These are phyloP conservation scores for Eucalyptus virginea DNA, from an alignment of 345 rosid genomes.

Conservation along the genomic window DNA sequence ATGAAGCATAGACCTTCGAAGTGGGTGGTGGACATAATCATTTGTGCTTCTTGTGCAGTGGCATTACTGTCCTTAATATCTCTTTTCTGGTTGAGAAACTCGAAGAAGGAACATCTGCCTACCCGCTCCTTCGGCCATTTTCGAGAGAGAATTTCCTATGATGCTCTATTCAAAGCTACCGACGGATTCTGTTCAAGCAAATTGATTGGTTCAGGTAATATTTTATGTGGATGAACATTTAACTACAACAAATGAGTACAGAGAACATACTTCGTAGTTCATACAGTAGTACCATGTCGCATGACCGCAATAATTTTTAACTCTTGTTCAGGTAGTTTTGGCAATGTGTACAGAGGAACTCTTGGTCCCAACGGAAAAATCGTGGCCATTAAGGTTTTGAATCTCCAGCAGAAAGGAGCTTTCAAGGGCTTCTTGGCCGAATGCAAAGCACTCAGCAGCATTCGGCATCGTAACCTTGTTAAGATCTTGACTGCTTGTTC, in stretches of 20 bases:
- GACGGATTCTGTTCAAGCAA: neutral
- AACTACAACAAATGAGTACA: neutral
- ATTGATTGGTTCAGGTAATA: conserved; percentile 6
- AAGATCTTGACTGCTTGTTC: conserved; percentile 1
- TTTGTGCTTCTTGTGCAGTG: neutral
- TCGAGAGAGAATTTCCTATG: neutral
- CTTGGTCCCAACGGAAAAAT: neutral
- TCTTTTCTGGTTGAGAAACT: neutral
- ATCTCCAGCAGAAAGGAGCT: conserved; percentile 3
- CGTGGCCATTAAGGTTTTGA: conserved; percentile 1
- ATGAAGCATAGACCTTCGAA: neutral
- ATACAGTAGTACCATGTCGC: neutral
- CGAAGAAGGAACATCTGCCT: neutral
- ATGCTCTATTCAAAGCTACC: neutral
- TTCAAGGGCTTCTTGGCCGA: conserved; percentile 1
- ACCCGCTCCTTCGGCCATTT: neutral
- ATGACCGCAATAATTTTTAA: neutral
- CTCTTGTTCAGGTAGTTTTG: neutral
- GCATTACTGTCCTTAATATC: neutral
- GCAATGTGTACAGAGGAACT: conserved; percentile 6
- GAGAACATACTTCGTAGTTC: neutral
- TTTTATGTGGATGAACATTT: neutral
- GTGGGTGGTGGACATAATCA: neutral
- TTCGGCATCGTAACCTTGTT: conserved; percentile 4
- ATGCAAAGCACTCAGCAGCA: neutral